phyloP scores from a whole-genome alignment of 352 stramenopile genomes.

The Phytopythium oedochilum region DNA sequence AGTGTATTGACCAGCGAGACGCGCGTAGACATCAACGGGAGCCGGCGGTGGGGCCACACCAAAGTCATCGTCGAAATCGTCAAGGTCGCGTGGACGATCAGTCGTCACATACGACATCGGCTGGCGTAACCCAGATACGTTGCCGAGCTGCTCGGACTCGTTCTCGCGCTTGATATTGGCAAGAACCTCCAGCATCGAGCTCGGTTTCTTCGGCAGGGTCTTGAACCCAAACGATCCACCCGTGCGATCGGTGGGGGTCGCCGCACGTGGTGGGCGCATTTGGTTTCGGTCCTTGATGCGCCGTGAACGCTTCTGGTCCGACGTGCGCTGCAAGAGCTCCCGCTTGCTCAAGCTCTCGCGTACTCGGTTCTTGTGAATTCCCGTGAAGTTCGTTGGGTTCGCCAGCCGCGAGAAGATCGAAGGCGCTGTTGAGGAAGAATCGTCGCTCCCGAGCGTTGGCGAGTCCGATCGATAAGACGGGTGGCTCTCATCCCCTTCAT shows the following conservation, averaged over 20 bases:
- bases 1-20: constrained; percentile 78
- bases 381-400: constrained; percentile 86
- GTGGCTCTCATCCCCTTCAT: constrained; percentile 22
- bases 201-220: constrained; percentile 48
- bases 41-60: constrained; percentile 40
- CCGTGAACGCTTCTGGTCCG: constrained; percentile 65
- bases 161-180: constrained; percentile 83
- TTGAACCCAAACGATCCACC: constrained; percentile 39
- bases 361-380: constrained; percentile 85
- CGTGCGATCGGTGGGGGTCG: constrained; percentile 53
- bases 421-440: constrained; percentile 41
- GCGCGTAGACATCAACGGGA: constrained; percentile 72
- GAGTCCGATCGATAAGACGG: constrained; percentile 35
- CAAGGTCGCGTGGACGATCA: constrained; percentile 31
- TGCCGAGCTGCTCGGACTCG: constrained; percentile 49
- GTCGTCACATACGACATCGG: constrained; percentile 34
- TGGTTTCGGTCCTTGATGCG: constrained; percentile 64
- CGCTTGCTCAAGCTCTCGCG: constrained; percentile 76
- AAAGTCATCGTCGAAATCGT: constrained; percentile 22
- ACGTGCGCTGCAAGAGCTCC: constrained; percentile 70
- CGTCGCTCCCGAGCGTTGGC: constrained; percentile 55
- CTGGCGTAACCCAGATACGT: constrained; percentile 35
- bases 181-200: constrained; percentile 74
- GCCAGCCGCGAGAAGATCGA: constrained; percentile 85
- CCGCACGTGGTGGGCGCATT: constrained; percentile 37